Base-by-base conservation (phyloP, 2,329 filamentous ascomycete species). In the Pseudogymnoascus sp. region DNA sequence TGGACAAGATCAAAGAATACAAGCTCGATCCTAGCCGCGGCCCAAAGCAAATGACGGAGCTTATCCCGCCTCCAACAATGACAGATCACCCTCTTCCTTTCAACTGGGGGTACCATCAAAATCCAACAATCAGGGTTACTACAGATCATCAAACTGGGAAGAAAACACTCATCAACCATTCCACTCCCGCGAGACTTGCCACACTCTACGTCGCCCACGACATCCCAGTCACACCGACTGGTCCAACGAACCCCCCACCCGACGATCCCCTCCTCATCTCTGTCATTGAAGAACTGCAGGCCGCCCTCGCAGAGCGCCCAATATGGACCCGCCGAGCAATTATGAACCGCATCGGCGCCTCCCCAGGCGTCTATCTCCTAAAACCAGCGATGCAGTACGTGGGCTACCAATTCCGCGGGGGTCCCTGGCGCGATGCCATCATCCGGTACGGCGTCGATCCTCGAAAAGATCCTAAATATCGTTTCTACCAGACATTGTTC, bases 361-460 rank as follows among this genome's bases (percentile, higher is more conserved):
- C 75, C 57, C 76, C 78, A 25, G 77, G 76, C 43, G 78, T 79
- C 63, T 83, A 82, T 62, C 74, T 81, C 41, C 74, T 96, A 63
- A 88, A 90, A 68, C 82, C 88, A 70, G 89, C 89, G 53, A 82
- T 92, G 59, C 88, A 91, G 64, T 93, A 94, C 68, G 85, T 90
- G 4, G 91, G 89, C 7, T 99, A 96, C 75, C 90, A 92, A 74
- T 97, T 97, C 79, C 88, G 89, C 62, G 91, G 89, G 20, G 94
- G 94, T 0, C 92, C 94, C 0, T 99, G 91, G 88, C 84, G 91
- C 65, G 92, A 97, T 72, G 87, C 89, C 2, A 85, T 97, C 60
- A 84, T 97, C 65, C 85, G 82, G 53, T 94, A 92, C 72, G 93
- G 93, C 8, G 75, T 96, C 18, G 94, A 99, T 71, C 94, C 94